Percentiles rank a stretch among this genome's conserved stretches.
phyloP scores from a whole-genome alignment of 164 flowering plant species.

The Taxillus chinensis region DNA sequence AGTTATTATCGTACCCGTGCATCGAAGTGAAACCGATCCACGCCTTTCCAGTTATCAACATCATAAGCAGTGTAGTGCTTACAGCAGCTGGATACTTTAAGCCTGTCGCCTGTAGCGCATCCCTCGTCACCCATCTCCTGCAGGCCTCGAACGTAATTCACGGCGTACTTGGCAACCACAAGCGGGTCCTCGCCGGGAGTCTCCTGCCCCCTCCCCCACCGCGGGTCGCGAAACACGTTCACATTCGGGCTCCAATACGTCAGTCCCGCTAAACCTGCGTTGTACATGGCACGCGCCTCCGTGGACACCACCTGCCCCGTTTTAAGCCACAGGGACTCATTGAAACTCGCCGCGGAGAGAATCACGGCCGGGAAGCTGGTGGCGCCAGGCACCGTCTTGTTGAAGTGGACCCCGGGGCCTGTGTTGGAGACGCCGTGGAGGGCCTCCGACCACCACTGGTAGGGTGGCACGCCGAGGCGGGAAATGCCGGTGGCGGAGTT shows the following conservation, averaged over 20 bases:
- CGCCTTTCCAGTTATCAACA: slow-evolving; percentile 51
- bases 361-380: slow-evolving; percentile 61
- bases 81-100: slow-evolving; percentile 62
- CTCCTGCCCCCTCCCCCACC: slow-evolving; percentile 67
- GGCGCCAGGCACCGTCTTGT: slow-evolving; percentile 43
- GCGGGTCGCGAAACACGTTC: slow-evolving; percentile 51
- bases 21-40: slow-evolving; percentile 50
- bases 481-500: slow-evolving; percentile 31
- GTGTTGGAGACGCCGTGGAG: slow-evolving; percentile 56
- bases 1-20: slow-evolving; percentile 31
- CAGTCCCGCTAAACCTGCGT: slow-evolving; percentile 43
- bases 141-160: slow-evolving; percentile 45
- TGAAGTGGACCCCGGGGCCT: slow-evolving; percentile 32
- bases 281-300: slow-evolving; percentile 66
- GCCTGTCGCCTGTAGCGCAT: slow-evolving; percentile 9
- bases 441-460: slow-evolving; percentile 69
- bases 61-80: slow-evolving; percentile 75
- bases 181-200: slow-evolving; percentile 71
- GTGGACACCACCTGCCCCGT: slow-evolving; percentile 57
- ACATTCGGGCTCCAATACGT: slow-evolving; percentile 60
- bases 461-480: slow-evolving; percentile 35
- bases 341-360: slow-evolving; percentile 39
- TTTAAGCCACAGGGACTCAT: slow-evolving; percentile 33
- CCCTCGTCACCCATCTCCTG: slow-evolving; percentile 29
- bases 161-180: slow-evolving; percentile 38